These are phyloP conservation scores for Brassica cretica DNA, from an alignment of 345 rosid species.

Conservation along the genomic window DNA sequence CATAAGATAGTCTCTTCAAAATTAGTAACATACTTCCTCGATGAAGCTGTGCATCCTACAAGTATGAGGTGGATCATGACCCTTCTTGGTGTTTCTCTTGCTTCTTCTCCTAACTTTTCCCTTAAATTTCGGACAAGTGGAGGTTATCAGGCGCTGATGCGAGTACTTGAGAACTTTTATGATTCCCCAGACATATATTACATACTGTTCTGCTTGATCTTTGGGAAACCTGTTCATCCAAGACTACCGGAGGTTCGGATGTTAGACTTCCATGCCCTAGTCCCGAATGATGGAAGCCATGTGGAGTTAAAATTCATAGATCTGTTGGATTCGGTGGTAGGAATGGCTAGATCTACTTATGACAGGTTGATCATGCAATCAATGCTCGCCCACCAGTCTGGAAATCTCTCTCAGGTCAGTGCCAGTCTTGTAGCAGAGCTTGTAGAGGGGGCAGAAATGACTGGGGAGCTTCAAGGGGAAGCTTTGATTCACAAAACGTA, in stretches of 20 bases:
- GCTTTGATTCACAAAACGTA: constrained; percentile 99
- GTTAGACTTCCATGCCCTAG: constrained; percentile 98
- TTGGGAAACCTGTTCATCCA: constrained; percentile 95
- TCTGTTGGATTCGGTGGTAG: constrained; percentile 83
- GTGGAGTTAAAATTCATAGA: constrained; percentile 88
- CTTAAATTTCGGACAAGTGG: constrained; percentile 92
- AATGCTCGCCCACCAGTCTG: constrained; percentile 87
- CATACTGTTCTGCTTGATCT: constrained; percentile 87
- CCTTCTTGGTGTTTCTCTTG: constrained; percentile 89
- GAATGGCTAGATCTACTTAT: constrained; percentile 95
- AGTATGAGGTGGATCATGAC: constrained; percentile 99
- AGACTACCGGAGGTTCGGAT: constrained; percentile 97
- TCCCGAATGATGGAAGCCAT: constrained; percentile 80
- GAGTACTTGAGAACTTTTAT: constrained; percentile 90
- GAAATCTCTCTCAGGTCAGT: constrained; percentile 85
- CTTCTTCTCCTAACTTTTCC: constrained; percentile 90
- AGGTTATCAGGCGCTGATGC: constrained; percentile 83
- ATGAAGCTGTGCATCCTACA: constrained; percentile 99
- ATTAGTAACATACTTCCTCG: constrained; percentile 90
- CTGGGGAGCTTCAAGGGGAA: constrained; percentile 99
- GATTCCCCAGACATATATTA: constrained; percentile 99
- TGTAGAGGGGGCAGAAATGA: constrained; percentile 86
- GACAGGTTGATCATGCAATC: constrained; percentile 83
- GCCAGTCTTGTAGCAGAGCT: constrained; percentile 92
- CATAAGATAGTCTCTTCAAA: constrained; percentile 97